Conservation (phyloP, 139 green algal species). For the Trebouxia sp. region DNA sequence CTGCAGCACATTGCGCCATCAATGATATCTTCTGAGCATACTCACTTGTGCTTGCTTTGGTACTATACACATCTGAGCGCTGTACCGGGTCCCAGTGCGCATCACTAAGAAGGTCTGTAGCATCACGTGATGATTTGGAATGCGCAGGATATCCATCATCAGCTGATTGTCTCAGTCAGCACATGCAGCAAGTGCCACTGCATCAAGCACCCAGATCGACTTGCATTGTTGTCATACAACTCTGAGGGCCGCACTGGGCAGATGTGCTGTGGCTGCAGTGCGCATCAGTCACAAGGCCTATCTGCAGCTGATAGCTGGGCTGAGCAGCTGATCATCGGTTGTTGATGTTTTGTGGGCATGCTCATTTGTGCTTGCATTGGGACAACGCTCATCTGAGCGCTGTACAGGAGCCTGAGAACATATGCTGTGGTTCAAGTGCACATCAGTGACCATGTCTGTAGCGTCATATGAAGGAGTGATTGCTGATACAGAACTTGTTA, state of each 20-base stretch:
- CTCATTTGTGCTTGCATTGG: conserved; percentile 21
- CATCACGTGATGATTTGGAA: conserved; percentile 3
- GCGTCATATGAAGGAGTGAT: background rate
- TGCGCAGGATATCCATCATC: conserved; percentile 19
- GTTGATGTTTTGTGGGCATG: background rate
- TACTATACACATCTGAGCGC: no score
- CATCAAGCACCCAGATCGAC: conserved; percentile 19
- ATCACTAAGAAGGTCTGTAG: background rate
- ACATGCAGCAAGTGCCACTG: conserved; percentile 3
- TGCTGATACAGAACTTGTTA: background rate
- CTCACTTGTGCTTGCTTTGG: background rate
- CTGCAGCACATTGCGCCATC: background rate
- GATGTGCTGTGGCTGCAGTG: no score
- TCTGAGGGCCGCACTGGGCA: no score
- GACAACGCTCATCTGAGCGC: background rate
- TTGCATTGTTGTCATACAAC: no score
- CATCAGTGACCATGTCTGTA: conserved; percentile 9
- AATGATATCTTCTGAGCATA: background rate
- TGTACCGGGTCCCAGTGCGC: background rate
- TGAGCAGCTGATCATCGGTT: conserved; percentile 2
- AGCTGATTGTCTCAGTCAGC: conserved; percentile 19
- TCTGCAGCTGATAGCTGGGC: background rate
- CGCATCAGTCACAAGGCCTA: conserved; percentile 19
- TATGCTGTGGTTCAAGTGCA: conserved; percentile 4
- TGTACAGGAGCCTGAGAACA: background rate